A percentile compares a stretch with the other conserved stretches of the same genome.
These are phyloP conservation scores for Curvularia spicifera DNA, from an alignment of 2,329 filamentous ascomycete genomes.

Conservation along the genomic window DNA sequence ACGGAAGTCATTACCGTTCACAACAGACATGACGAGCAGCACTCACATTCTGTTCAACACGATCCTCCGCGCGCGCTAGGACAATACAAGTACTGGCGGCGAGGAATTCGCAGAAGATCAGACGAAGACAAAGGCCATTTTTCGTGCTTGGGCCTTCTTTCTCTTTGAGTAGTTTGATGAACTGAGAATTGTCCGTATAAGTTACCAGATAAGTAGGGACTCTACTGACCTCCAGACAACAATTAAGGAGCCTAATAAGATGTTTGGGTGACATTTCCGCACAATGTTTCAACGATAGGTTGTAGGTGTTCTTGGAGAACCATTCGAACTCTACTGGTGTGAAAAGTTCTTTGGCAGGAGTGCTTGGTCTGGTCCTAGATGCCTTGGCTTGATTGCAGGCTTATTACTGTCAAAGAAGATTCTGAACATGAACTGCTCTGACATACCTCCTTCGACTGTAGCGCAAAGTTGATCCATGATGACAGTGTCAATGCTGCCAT, in stretches of 20 bases:
- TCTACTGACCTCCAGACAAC: conserved; percentile 51
- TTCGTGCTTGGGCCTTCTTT: conserved; percentile 27
- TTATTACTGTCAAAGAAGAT: conserved; percentile 49
- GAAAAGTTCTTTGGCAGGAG: conserved; percentile 57
- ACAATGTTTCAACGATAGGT: conserved; percentile 70
- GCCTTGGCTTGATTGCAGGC: conserved; percentile 56
- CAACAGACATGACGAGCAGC: conserved; percentile 17
- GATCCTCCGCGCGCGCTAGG: conserved; percentile 57
- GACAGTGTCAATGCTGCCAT: conserved; percentile 31
- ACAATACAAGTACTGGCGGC: conserved; percentile 54
- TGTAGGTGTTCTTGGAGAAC: conserved; percentile 85
- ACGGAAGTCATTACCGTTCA: conserved; percentile 43
- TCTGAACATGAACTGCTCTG: background rate
- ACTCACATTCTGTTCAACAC: conserved; percentile 49
- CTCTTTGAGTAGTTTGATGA: conserved; percentile 50
- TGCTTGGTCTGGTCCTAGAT: conserved; percentile 53
- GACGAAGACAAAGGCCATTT: conserved; percentile 63
- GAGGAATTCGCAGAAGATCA: conserved; percentile 75
- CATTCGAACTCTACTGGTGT: conserved; percentile 74
- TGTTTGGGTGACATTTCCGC: conserved; percentile 62
- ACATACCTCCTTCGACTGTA: conserved; percentile 59
- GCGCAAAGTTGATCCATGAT: conserved; percentile 60
- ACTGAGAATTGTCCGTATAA: conserved; percentile 34
- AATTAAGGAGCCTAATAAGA: conserved; percentile 62
- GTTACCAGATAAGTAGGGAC: background rate